Conservation (phyloP, 768 basidiomycete species). For the Leucosporidium yakuticum region DNA sequence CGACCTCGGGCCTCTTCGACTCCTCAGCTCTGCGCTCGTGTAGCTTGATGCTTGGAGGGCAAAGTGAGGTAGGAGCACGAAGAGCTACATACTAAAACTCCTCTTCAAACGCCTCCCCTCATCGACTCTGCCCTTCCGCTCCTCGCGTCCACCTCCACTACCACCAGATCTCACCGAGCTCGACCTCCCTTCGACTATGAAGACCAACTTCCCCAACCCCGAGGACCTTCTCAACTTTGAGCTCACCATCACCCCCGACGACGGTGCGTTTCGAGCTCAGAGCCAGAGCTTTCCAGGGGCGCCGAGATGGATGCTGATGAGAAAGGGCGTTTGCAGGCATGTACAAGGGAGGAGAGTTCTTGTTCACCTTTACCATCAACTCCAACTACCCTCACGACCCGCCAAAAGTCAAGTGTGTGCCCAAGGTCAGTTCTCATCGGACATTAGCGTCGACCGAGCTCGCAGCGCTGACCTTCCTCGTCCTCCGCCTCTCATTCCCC, state of each 20-base stretch:
- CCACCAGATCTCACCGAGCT: constrained; percentile 87
- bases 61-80: too few relatives aligned
- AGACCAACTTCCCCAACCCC: constrained; percentile 86
- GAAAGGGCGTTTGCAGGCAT: constrained; percentile 58
- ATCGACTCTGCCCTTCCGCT: not conserved
- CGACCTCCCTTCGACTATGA: constrained; percentile 92
- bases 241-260: constrained; percentile 91
- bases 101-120: too few relatives aligned
- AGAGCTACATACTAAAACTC: not conserved
- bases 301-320: constrained; percentile 5
- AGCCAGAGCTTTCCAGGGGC: not conserved
- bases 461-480: not conserved
- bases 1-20: not conserved
- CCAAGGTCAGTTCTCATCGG: constrained; percentile 55
- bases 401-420: constrained; percentile 96
- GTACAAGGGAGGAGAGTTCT: constrained; percentile 93
- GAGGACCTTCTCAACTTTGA: constrained; percentile 93
- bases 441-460: too few relatives aligned
- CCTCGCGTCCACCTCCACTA: not conserved
- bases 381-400: constrained; percentile 98
- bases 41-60: too few relatives aligned
- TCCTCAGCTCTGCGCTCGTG: not conserved
- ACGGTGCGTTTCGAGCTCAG: constrained; percentile 56
- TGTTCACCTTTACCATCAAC: constrained; percentile 92
- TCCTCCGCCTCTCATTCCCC: not conserved